Base-by-base conservation (phyloP, 2,329 filamentous ascomycete species). In the Ceratocystis smalleyi region DNA sequence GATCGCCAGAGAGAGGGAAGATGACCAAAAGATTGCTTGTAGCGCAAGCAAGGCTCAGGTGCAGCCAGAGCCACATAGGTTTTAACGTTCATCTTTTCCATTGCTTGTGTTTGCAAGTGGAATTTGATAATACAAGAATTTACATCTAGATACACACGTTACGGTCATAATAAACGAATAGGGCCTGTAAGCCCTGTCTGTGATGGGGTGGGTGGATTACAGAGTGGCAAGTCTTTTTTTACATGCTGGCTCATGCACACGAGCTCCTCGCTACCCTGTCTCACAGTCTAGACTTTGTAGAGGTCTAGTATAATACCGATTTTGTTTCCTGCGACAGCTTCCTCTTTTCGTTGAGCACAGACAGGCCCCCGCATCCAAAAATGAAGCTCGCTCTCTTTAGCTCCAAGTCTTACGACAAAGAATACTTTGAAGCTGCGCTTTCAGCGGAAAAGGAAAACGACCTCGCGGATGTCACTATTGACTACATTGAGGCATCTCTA, bases 331-430 rank as follows among this genome's bases (percentile, higher is more conserved):
- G 35, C 12, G 35, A 15, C 35, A 12, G 10, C 35, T 40, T 40
- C 35, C 47, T 22, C 47, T 51, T 7, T 51, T 49, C 2, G 7
- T 19, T 22, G 22, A 19, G n/a, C 22, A 4, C 22, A 51, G 8
- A 49, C 12, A 40, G 5, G 12, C 3, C 35, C 22, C 8, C 47
- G 6, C 59, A 10, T 35, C 15, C 5, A 49, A 24, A 61, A 15
- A 81, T 83, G 79, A 82, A 81, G 72, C 75, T 87, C 70, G 79
- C 81, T 68, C 77, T 87, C 67, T 87, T 86, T 74, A 85, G 81
- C 74, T 75, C 82, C 64, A 85, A 86, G 72, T 75, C 81, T 60
- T 85, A 85, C 73, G 83, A 86, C 75, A 79, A 78, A 68, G 74
- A 75, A 66, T 84, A 78, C 71, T 74, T 86, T 49, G 73, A 75